phyloP scores from a whole-genome alignment of 164 flowering plant species.

The Magnolia sinica region DNA sequence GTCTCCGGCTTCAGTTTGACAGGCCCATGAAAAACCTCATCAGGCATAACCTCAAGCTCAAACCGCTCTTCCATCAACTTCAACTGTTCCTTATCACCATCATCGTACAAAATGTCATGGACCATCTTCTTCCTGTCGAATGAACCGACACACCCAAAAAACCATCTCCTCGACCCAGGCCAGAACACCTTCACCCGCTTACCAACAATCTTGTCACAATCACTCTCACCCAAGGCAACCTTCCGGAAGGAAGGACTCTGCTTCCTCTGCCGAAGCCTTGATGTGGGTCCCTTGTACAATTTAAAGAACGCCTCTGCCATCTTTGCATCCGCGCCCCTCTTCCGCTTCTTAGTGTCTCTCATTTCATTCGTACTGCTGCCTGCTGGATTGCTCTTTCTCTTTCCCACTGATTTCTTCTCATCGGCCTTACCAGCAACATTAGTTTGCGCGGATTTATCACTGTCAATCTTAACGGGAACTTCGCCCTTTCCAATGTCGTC shows the following conservation, averaged over 20 bases:
- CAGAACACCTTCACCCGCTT: slow-evolving; percentile 13
- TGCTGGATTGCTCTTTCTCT: not conserved
- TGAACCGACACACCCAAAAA: not conserved
- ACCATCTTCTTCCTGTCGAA: slow-evolving; percentile 1
- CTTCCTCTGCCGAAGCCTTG: slow-evolving; percentile 14
- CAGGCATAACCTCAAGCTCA: slow-evolving; percentile 12
- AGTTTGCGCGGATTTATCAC: not conserved
- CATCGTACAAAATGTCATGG: slow-evolving; percentile 13
- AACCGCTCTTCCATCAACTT: slow-evolving; percentile 7
- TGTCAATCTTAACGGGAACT: not conserved
- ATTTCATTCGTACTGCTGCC: not conserved
- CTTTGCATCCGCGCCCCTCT: slow-evolving; percentile 9
- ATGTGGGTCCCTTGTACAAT: not conserved
- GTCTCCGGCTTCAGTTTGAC: not conserved
- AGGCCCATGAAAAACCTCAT: slow-evolving; percentile 8
- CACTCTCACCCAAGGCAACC: slow-evolving; percentile 10
- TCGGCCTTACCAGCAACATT: not conserved
- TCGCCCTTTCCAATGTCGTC: not conserved
- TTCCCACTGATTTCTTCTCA: not conserved
- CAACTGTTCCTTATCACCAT: slow-evolving; percentile 15
- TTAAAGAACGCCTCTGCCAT: not conserved
- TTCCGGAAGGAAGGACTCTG: slow-evolving; percentile 8
- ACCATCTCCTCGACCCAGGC: slow-evolving; percentile 18
- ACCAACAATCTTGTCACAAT: slow-evolving; percentile 8
- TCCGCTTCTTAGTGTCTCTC: slow-evolving; percentile 2